These are phyloP conservation scores for Passiflora organensis DNA, from an alignment of 345 rosid species.

Conservation along the genomic window DNA sequence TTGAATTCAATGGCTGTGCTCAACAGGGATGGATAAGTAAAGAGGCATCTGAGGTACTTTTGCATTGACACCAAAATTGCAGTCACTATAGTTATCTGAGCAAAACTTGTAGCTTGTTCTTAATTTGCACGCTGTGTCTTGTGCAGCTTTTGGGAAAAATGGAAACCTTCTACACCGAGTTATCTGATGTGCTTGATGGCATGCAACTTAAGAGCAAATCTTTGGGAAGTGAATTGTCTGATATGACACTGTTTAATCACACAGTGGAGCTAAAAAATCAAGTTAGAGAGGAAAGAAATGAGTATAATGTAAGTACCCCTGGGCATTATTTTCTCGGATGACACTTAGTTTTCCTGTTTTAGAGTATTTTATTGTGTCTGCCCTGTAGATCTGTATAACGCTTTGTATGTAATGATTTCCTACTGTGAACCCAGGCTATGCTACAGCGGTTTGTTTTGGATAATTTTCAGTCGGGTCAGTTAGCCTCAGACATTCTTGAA, in stretches of 20 bases:
- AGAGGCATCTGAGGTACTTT: conserved; percentile 72
- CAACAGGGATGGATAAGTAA: conserved; percentile 75
- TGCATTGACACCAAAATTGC: not conserved
- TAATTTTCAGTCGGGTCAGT: conserved; percentile 31
- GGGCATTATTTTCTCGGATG: not conserved
- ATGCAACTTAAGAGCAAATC: conserved; percentile 53
- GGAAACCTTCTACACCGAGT: conserved; percentile 54
- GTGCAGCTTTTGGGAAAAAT: conserved; percentile 61
- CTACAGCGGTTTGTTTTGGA: conserved; percentile 49
- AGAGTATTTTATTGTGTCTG: not conserved
- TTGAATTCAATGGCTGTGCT: conserved; percentile 53
- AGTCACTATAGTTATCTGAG: conserved; percentile 1
- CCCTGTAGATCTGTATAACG: not conserved
- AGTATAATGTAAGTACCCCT: conserved; percentile 50
- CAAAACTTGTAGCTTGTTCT: not conserved
- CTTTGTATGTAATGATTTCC: not conserved
- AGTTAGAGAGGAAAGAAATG: conserved; percentile 56
- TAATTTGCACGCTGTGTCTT: not conserved
- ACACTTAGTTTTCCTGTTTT: not conserved
- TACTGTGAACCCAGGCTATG: conserved; percentile 41
- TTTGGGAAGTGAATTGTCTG: conserved; percentile 38
- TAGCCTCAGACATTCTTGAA: conserved; percentile 66
- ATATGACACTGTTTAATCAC: conserved; percentile 42
- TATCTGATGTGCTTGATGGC: conserved; percentile 51
- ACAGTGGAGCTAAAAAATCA: conserved; percentile 58